Base-by-base conservation (phyloP, 2,329 filamentous ascomycete genomes). In the Bipolaris bicolor region DNA sequence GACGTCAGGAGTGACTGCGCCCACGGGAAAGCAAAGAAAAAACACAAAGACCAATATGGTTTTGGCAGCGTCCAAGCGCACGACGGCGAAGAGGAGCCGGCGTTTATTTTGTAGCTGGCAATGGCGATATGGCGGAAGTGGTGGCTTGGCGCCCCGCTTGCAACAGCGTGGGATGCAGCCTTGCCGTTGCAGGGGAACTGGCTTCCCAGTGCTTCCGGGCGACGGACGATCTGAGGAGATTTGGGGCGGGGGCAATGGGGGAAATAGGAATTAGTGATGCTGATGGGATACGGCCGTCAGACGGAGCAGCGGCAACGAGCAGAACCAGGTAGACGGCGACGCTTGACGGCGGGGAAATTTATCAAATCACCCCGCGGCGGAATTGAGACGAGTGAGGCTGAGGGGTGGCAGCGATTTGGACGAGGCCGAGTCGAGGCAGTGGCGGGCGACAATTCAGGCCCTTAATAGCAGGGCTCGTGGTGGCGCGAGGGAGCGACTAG, bases 141-240 rank as follows among this genome's bases (percentile, higher is more conserved):
- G 24, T 50, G 31, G 56, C 66, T 70, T 69, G 63, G 68, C 63
- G 65, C 61, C 62, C 66, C 61, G 66, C 61, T 67, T 70, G 62
- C 60, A 57, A 22, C 24, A 45, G 33, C 40, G 55, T 54, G 55
- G 41, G 51, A 43, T 64, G 56, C 54, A 62, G 63, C 57, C 63
- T 55, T 69, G 66, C 58, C 20, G 37, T 58, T 52, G 58, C 60
- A 58, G 69, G 60, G 68, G 39, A 29, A 45, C n/a, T 18, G 26
- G n/a, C 24, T 45, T 45, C 15, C 24, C 26, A 29, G 22, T 45
- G 43, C 43, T 64, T 73, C 70, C 59, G 67, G 68, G 66, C 57
- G 55, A 62, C 66, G 64, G 65, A 62, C 66, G 64, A 64, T 55
- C 61, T 68, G 68, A 68, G 58, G 61, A 55, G 33, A 45, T 20